Evolutionary conservation across 2,329 filamentous ascomycete genomes (phyloP).

Genomic region (Claviceps sp.): DNA sequence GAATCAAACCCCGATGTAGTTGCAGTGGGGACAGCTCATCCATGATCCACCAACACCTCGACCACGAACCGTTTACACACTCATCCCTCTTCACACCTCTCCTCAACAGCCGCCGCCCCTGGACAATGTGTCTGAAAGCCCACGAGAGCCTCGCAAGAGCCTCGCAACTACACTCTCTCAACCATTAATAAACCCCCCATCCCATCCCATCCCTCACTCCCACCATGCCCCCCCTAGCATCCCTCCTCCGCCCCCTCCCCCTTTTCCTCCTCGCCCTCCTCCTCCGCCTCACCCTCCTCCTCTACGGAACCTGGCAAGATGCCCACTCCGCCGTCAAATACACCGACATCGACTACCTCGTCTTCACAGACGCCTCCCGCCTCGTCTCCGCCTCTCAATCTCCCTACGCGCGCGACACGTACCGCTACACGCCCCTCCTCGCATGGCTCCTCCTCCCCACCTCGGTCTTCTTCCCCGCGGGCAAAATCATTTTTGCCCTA

Average conservation of each 20-base stretch:
- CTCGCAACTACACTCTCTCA: too few relatives aligned
- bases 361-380: constrained; percentile 90
- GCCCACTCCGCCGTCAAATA: constrained; percentile 87
- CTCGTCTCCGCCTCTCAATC: constrained; percentile 54
- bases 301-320: constrained; percentile 91
- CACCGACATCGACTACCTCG: constrained; percentile 96
- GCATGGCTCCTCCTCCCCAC: constrained; percentile 86
- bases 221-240: constrained; percentile 4
- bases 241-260: constrained; percentile 23
- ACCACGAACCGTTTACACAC: neutral
- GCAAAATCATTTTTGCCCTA: constrained; percentile 73
- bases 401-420: constrained; percentile 83
- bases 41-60: too few relatives aligned
- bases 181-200: neutral
- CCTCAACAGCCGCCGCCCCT: too few relatives aligned
- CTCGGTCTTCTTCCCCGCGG: constrained; percentile 65
- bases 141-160: too few relatives aligned
- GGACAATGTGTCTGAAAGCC: too few relatives aligned
- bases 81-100: neutral
- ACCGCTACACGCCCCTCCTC: constrained; percentile 88
- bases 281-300: constrained; percentile 59
- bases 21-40: neutral
- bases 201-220: neutral
- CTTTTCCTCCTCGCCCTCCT: constrained; percentile 45
- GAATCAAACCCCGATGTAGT: neutral